Base-by-base conservation (phyloP, 495 filamentous ascomycete species). In the Hypoxylon subgilvum region DNA sequence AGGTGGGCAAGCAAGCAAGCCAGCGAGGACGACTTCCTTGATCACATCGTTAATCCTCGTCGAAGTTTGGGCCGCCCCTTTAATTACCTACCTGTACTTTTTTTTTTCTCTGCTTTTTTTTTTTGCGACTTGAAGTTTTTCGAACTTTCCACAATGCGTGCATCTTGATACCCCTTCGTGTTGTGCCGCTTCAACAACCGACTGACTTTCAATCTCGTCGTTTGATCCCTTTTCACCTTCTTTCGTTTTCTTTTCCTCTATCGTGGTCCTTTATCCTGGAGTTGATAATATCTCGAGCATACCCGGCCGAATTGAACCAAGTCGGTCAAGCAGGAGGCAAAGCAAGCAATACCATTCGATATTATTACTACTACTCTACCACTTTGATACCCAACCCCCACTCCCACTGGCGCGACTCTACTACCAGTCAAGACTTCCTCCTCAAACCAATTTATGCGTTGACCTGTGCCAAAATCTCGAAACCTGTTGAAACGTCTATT, bases 321-420 rank as follows among this genome's bases (percentile, higher is more conserved):
- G n/a, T n/a, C n/a, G n/a, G n/a, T n/a, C n/a, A n/a, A n/a, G n/a
- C n/a, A n/a, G n/a, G n/a, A n/a, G n/a, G 21, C 41, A 49, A 34
- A 44, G 48, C 44, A 30, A 67, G 31, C 54, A 62, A 63, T 63
- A 63, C 52, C 32, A 48, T 47, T 62, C 54, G 58, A 63, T 63
- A 63, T 65, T 65, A 68, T 67, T 65, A 58, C 38, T 14, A 17
- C 10, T n/a, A n/a, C n/a, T n/a, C n/a, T 34, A 54, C 31, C 44
- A 64, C 55, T 61, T n/a, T 65, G 60, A 68, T 63, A 65, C 61
- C 65, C 57, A 68, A 68, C 65, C 57, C 63, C 61, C 60, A 57
- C 63, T n/a, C 41, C 65, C 54, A 47, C 47, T 63, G 55, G 65
- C 61, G 61, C 64, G 57, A 49, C 60, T 60, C n/a, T n/a, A n/a